Evolutionary conservation across 2,329 filamentous ascomycete genomes (phyloP).

Genomic region (Diaporthe batatas): DNA sequence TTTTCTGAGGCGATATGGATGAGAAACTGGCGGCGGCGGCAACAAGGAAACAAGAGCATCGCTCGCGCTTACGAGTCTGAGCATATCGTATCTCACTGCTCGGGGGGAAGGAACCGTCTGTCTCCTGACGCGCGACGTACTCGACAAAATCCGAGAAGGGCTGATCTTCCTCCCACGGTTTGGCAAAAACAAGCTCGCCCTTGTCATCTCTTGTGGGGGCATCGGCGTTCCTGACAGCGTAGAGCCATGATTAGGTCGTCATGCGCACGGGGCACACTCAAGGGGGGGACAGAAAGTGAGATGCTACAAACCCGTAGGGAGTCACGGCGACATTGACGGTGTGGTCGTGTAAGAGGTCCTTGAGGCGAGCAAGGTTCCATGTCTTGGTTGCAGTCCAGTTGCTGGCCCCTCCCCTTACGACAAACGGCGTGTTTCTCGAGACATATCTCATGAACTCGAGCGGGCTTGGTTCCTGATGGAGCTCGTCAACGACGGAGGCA

Average conservation of each 20-base stretch:
- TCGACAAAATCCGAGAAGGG: conserved; percentile 73
- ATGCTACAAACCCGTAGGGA: conserved; percentile 71
- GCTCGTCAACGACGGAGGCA: conserved; percentile 68
- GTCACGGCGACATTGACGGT: conserved; percentile 83
- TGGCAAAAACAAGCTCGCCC: conserved; percentile 70
- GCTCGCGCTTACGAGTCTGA: conserved; percentile 73
- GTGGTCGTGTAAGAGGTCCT: conserved; percentile 64
- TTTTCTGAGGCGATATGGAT: conserved; percentile 68
- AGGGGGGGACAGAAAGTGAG: neutral
- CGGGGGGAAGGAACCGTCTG: conserved; percentile 48
- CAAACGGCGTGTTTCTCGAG: conserved; percentile 79
- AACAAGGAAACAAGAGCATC: neutral
- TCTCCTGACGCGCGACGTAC: conserved; percentile 71
- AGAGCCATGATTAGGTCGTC: conserved; percentile 17
- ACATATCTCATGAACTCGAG: conserved; percentile 87
- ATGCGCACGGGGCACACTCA: conserved; percentile 4
- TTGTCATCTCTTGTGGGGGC: conserved; percentile 60
- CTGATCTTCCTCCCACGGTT: conserved; percentile 77
- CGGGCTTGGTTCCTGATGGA: conserved; percentile 75
- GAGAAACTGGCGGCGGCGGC: neutral
- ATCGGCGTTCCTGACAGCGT: conserved; percentile 59
- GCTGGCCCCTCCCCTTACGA: conserved; percentile 73
- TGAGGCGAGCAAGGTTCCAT: conserved; percentile 75
- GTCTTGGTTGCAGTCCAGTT: conserved; percentile 72
- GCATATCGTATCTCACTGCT: conserved; percentile 74